Base-by-base conservation (phyloP, 2,329 filamentous ascomycete species). In the Huntiella omanensis region DNA sequence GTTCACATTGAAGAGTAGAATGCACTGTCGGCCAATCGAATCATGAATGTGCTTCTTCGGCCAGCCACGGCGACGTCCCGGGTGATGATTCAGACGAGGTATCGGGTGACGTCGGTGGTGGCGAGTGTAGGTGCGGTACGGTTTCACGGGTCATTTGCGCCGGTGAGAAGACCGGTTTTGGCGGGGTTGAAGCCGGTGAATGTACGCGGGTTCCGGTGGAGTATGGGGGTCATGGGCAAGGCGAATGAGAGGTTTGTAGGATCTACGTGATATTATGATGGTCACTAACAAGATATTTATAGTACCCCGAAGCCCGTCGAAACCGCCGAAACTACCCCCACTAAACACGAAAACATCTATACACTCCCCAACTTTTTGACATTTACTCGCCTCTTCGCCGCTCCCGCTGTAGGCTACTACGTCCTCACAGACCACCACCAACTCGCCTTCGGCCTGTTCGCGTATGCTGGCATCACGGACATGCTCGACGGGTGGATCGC, bases 291-390 rank as follows among this genome's bases (percentile, higher is more conserved):
- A 34, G 6, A 4, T n/a, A 8, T 35, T 15, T 22, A 10, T 36
- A 43, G 41, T 19, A 28, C 11, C 16, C 33, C 37, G 33, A 41
- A 43, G n/a, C 7, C 33, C 17, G 4, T 19, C 6, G 1, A 13
- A 16, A 15, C 17, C n/a, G 13, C 5, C 17, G 11, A 33, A 7
- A 5, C n/a, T 4, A 15, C 15, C 13, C 16, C 38, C 12, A 45
- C 46, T 33, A 36, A 60, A 6, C 83, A 80, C 59, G 91, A 98
- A 63, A 86, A 98, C 58, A 94, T 98, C 57, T 95, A 93, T 66
- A 98, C 85, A 33, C 58, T 98, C n/a, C 91, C 91, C 36, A 98
- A 98, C 59, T 69, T 93, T 51, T 71, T 98, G 45, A 98, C 91
- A 1, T 78, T 88, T 53, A 83, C 85, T 2, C 82, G 91, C 2